phyloP scores from a whole-genome alignment of 2,329 filamentous ascomycete species.

The Cladosporium colombiae region DNA sequence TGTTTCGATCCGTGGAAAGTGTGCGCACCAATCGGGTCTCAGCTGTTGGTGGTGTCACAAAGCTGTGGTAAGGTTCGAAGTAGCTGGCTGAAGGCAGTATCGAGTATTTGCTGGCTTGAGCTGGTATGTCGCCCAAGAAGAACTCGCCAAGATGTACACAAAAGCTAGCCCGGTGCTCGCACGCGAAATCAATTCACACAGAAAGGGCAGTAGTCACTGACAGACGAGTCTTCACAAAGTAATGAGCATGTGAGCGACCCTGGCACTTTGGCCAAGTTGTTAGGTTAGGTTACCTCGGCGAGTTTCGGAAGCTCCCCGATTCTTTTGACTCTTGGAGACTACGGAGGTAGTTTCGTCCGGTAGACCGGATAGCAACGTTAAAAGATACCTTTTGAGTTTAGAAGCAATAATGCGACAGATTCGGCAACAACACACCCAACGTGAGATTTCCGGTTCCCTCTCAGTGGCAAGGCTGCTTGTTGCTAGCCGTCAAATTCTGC shows the following conservation, averaged over 20 bases:
- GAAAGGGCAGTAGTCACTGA: neutral
- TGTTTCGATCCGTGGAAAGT: constrained; percentile 10
- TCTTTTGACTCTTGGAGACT: neutral
- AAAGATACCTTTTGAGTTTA: neutral
- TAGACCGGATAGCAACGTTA: neutral
- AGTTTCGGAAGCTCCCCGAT: neutral
- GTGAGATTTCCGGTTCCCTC: neutral
- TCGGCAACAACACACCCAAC: neutral
- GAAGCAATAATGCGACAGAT: neutral
- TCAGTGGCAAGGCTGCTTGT: too few species aligned
- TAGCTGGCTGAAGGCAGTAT: neutral
- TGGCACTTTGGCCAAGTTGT: neutral
- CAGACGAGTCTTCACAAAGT: neutral
- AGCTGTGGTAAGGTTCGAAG: neutral
- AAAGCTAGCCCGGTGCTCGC: neutral
- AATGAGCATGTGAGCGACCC: constrained; percentile 1
- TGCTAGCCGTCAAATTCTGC: too few species aligned
- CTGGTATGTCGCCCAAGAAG: neutral
- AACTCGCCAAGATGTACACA: neutral
- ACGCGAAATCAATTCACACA: neutral
- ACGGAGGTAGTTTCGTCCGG: neutral
- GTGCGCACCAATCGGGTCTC: constrained; percentile 17
- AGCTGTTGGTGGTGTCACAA: constrained; percentile 3
- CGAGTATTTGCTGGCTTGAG: neutral
- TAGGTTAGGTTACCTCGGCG: neutral